Evolutionary conservation across 495 filamentous ascomycete genomes (phyloP).

Genomic region (Trichoderma erinaceum): DNA sequence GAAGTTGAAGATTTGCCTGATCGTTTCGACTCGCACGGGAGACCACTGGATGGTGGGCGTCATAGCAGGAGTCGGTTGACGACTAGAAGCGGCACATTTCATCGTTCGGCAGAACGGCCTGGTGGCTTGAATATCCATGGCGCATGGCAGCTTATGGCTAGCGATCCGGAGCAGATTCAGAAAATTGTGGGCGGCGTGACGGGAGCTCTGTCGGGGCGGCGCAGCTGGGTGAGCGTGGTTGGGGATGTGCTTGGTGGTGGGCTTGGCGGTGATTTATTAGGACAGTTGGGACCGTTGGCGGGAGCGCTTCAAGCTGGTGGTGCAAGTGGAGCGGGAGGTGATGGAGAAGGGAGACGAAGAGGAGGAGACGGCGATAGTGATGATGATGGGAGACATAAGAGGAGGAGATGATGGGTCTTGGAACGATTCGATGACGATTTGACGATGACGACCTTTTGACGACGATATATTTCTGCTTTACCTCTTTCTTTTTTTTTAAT

Average conservation of each 20-base stretch:
- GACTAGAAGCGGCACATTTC: constrained; percentile 26
- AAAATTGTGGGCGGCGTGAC: constrained; percentile 29
- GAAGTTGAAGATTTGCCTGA: constrained; percentile 51
- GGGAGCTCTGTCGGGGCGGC: constrained; percentile 28
- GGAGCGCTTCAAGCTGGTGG: constrained; percentile 13
- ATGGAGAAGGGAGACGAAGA: constrained; percentile 15
- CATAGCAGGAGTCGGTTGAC: constrained; percentile 15
- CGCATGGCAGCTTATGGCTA: constrained; percentile 27
- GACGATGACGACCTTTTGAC: constrained; percentile 7
- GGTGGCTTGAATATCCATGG: constrained; percentile 22
- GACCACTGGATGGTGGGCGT: constrained; percentile 31
- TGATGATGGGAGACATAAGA: background rate
- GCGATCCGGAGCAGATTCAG: constrained; percentile 29
- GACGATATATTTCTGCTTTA: background rate
- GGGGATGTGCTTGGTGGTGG: constrained; percentile 26
- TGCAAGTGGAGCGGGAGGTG: background rate
- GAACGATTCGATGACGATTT: constrained; percentile 5
- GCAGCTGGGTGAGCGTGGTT: constrained; percentile 26
- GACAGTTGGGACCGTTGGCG: constrained; percentile 14
- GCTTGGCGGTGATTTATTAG: constrained; percentile 17
- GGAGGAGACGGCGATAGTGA: background rate
- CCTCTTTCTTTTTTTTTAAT: background rate
- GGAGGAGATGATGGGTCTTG: background rate
- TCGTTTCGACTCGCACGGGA: constrained; percentile 59
- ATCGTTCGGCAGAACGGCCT: constrained; percentile 22